Percentiles rank a stretch among this genome's conserved stretches.
Evolutionary conservation across 257 asterid genomes (phyloP).

Genomic region (Haberlea rhodopensis): DNA sequence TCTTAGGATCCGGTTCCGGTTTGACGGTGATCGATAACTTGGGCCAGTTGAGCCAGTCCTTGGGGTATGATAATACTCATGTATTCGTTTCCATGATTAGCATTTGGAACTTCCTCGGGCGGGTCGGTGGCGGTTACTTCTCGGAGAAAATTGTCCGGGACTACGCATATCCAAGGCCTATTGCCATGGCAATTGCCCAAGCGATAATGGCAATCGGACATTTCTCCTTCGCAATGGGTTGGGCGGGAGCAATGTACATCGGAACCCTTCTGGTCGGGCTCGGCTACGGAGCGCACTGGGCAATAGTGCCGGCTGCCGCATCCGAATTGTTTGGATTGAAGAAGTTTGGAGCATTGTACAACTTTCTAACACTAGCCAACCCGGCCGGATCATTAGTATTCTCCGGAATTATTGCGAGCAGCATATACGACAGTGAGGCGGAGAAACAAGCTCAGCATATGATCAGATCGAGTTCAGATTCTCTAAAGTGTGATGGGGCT

Average conservation of each 20-base stretch:
- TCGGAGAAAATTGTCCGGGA: constrained; percentile 52
- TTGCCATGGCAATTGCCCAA: constrained; percentile 48
- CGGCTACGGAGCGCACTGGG: constrained; percentile 63
- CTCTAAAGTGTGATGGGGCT: constrained; percentile 68
- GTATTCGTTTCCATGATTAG: constrained; percentile 57
- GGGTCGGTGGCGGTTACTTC: constrained; percentile 53
- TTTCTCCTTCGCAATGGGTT: constrained; percentile 49
- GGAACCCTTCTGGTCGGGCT: constrained; percentile 53
- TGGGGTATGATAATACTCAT: constrained; percentile 48
- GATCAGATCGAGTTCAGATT: constrained; percentile 23
- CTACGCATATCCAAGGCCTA: constrained; percentile 52
- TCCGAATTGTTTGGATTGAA: constrained; percentile 52
- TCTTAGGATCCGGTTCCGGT: constrained; percentile 57
- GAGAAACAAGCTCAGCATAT: constrained; percentile 43
- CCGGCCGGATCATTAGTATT: constrained; percentile 49
- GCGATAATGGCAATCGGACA: constrained; percentile 48
- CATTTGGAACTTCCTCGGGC: constrained; percentile 61
- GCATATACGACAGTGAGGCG: constrained; percentile 49
- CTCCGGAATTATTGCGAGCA: constrained; percentile 51
- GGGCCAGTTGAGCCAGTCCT: constrained; percentile 60
- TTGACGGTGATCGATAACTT: constrained; percentile 52
- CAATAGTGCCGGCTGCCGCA: constrained; percentile 56
- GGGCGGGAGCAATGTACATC: constrained; percentile 49
- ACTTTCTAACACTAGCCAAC: constrained; percentile 53
- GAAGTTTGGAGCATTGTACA: constrained; percentile 51